Conservation (phyloP, 305 asterid species). For the Solanum hybrid region DNA sequence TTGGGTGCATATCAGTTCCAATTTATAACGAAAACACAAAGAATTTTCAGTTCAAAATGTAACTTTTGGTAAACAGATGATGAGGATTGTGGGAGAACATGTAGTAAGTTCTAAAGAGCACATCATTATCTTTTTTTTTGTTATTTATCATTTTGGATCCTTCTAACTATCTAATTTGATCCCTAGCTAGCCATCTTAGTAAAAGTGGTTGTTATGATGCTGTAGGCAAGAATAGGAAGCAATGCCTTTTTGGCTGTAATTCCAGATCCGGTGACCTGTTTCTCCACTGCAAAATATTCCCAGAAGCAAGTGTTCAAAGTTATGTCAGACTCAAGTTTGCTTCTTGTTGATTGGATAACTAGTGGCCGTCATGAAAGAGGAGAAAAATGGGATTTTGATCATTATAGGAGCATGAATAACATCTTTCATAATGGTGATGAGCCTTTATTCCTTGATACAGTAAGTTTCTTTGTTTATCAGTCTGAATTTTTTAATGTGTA, state of each 20-base stretch:
- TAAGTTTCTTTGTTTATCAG: slow-evolving; percentile 17
- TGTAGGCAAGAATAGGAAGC: slow-evolving; percentile 68
- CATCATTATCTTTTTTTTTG: neutral
- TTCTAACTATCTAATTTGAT: neutral
- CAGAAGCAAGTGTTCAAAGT: slow-evolving; percentile 69
- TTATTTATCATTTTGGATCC: neutral
- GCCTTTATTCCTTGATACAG: slow-evolving; percentile 85
- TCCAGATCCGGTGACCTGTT: slow-evolving; percentile 97
- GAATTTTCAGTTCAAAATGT: neutral
- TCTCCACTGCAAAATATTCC: slow-evolving; percentile 76
- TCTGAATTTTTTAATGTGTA: neutral
- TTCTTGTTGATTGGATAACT: slow-evolving; percentile 90
- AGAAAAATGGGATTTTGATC: slow-evolving; percentile 80
- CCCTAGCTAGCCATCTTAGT: slow-evolving; percentile 3
- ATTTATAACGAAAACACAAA: neutral
- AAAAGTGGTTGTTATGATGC: slow-evolving; percentile 32
- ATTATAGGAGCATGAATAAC: slow-evolving; percentile 71
- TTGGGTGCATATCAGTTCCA: neutral
- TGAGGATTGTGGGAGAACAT: neutral
- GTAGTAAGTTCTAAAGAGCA: neutral
- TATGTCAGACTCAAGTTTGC: slow-evolving; percentile 55
- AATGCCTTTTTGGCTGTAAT: slow-evolving; percentile 70
- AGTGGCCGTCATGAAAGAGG: slow-evolving; percentile 94
- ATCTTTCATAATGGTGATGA: slow-evolving; percentile 40
- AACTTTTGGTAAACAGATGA: neutral